Evolutionary conservation across 176 grass and related monocot species (phyloP).

Genomic region (Carex cristatella): DNA sequence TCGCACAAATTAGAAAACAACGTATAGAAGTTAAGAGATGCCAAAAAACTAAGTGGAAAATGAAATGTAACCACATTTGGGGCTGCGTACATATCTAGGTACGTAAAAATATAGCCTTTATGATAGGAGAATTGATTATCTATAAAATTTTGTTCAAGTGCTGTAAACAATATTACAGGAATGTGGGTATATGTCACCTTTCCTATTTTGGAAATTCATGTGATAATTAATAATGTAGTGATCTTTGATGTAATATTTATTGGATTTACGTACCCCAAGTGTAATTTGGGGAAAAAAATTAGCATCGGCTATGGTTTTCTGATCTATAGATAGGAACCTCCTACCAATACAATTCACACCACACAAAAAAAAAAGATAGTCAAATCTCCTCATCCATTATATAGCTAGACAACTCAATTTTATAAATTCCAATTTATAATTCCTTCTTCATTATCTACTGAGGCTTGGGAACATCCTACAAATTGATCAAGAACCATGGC

Average conservation of each 20-base stretch:
- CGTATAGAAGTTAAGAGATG: background rate
- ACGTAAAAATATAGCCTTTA: background rate
- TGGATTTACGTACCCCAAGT: background rate
- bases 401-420: background rate
- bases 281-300: background rate
- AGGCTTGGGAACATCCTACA: background rate
- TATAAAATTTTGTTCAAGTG: background rate
- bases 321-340: background rate
- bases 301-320: background rate
- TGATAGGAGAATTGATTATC: background rate
- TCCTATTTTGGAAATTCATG: background rate
- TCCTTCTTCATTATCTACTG: background rate
- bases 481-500: slow-evolving; percentile 1
- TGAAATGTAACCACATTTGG: background rate
- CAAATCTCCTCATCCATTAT: background rate
- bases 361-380: background rate
- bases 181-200: background rate
- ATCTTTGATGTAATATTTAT: background rate
- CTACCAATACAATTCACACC: background rate
- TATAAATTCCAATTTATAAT: background rate
- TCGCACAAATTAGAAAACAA: background rate
- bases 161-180: background rate
- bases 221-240: background rate
- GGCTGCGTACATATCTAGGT: background rate
- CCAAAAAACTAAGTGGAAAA: background rate